A percentile compares a stretch with the other conserved stretches of the same genome.
Evolutionary conservation across 208 protist genomes (phyloP).

Genomic region (Leishmania aethiopica): DNA sequence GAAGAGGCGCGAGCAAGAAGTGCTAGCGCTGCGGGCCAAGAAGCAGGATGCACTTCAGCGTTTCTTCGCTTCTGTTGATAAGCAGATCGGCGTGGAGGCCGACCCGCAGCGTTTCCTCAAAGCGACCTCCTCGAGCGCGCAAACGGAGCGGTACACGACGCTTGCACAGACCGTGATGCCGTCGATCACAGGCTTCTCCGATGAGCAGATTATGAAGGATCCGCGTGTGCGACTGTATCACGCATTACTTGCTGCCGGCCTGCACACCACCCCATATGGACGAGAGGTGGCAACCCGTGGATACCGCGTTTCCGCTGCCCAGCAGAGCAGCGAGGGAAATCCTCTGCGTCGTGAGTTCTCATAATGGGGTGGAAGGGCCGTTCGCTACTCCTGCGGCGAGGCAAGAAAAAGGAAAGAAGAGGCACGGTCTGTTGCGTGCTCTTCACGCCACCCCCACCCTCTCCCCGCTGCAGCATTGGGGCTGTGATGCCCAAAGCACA

Average conservation of each 20-base stretch:
- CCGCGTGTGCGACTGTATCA: conserved; percentile 82
- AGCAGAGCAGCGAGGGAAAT: conserved; percentile 77
- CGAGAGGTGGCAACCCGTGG: conserved; percentile 68
- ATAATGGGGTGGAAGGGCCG: neutral
- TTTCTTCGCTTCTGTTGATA: conserved; percentile 76
- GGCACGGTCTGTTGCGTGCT: too few relatives aligned
- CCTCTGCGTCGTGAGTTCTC: conserved; percentile 49
- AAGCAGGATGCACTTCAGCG: conserved; percentile 60
- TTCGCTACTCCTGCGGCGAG: neutral
- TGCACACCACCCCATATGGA: conserved; percentile 80
- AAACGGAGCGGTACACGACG: conserved; percentile 42
- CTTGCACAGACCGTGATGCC: conserved; percentile 40
- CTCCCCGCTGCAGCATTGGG: neutral
- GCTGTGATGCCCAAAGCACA: neutral
- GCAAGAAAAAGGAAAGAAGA: neutral
- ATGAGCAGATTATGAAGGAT: conserved; percentile 81
- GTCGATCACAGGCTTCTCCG: conserved; percentile 58
- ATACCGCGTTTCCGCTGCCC: conserved; percentile 64
- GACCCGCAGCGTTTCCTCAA: conserved; percentile 64
- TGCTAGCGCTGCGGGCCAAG: conserved; percentile 42
- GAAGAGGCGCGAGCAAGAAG: conserved; percentile 41
- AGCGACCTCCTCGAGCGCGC: conserved; percentile 62
- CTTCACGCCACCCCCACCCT: neutral
- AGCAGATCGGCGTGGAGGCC: conserved; percentile 59
- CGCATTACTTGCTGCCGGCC: conserved; percentile 70